phyloP scores from a whole-genome alignment of 2,329 filamentous ascomycete genomes.

The Aureobasidium sp. region DNA sequence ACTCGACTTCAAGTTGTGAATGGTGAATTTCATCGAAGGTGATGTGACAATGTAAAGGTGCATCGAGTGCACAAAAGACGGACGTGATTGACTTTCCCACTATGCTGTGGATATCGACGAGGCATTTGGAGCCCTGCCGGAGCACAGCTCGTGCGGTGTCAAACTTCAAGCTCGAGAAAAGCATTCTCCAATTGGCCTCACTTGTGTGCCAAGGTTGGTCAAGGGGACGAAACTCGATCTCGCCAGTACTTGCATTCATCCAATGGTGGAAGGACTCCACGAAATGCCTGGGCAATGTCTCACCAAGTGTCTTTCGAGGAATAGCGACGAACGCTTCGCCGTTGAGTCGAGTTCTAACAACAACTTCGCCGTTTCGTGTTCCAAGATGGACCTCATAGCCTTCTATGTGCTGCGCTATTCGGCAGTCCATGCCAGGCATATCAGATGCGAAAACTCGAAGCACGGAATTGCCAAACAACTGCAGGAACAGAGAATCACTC shows the following conservation, averaged over 20 bases:
- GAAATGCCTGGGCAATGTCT: slow-evolving; percentile 45
- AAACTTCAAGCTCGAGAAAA: slow-evolving; percentile 18
- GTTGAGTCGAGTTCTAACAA: slow-evolving; percentile 35
- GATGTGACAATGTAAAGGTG: slow-evolving; percentile 14
- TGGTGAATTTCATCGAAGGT: not conserved
- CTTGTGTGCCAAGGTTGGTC: slow-evolving; percentile 18
- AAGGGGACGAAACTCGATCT: slow-evolving; percentile 43
- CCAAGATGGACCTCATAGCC: slow-evolving; percentile 48
- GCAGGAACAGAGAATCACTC: slow-evolving; percentile 34
- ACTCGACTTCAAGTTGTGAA: slow-evolving; percentile 13
- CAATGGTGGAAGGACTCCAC: slow-evolving; percentile 50
- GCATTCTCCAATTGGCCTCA: slow-evolving; percentile 14
- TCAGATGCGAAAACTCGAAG: slow-evolving; percentile 45
- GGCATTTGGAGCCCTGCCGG: slow-evolving; percentile 37
- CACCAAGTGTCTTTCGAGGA: slow-evolving; percentile 21
- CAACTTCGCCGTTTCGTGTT: slow-evolving; percentile 29
- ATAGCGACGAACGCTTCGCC: slow-evolving; percentile 29
- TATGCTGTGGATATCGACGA: slow-evolving; percentile 36
- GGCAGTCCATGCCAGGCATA: slow-evolving; percentile 46
- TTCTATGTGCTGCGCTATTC: slow-evolving; percentile 29
- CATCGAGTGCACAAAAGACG: slow-evolving; percentile 33
- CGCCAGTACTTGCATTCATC: slow-evolving; percentile 40
- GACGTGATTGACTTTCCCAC: slow-evolving; percentile 39
- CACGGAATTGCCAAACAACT: slow-evolving; percentile 46
- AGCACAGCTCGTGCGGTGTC: slow-evolving; percentile 49